These are phyloP conservation scores for Lippia alba DNA, from an alignment of 305 asterid genomes.

Conservation along the genomic window DNA sequence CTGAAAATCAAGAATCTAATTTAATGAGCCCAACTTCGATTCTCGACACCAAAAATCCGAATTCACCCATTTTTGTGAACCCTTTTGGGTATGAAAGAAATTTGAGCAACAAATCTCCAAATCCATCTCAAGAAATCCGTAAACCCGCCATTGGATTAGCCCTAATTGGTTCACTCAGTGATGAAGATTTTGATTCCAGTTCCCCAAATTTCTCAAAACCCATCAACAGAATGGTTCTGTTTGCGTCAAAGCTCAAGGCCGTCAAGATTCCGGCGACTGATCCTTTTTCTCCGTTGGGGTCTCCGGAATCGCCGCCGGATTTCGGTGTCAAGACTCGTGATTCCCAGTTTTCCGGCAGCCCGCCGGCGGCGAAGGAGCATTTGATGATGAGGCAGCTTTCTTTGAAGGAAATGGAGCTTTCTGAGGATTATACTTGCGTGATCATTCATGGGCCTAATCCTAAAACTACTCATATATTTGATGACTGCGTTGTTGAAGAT, in stretches of 20 bases:
- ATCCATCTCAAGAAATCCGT: conserved; percentile 26
- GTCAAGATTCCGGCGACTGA: conserved; percentile 61
- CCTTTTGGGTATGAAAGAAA: conserved; percentile 58
- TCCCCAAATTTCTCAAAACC: conserved; percentile 42
- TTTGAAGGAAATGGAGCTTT: conserved; percentile 85
- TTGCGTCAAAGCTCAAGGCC: conserved; percentile 80
- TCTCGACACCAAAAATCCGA: conserved; percentile 53
- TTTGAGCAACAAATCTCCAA: conserved; percentile 27
- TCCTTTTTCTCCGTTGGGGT: conserved; percentile 42
- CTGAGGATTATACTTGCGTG: conserved; percentile 92
- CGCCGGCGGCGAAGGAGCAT: conserved; percentile 44
- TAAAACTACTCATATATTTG: conserved; percentile 81
- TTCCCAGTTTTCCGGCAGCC: conserved; percentile 39
- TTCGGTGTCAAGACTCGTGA: conserved; percentile 81
- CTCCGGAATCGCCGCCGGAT: conserved; percentile 84
- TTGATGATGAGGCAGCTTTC: conserved; percentile 56
- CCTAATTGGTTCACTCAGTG: conserved; percentile 57
- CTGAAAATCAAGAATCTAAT: conserved; percentile 46
- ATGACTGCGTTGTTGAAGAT: conserved; percentile 66
- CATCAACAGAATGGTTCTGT: conserved; percentile 57
- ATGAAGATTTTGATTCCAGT: conserved; percentile 33
- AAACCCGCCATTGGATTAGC: conserved; percentile 75
- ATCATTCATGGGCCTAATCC: conserved; percentile 92
- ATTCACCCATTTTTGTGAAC: conserved; percentile 51
- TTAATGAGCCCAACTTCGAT: conserved; percentile 72